phyloP scores from a whole-genome alignment of 2,329 filamentous ascomycete species.

The Aspergillus floridensis region DNA sequence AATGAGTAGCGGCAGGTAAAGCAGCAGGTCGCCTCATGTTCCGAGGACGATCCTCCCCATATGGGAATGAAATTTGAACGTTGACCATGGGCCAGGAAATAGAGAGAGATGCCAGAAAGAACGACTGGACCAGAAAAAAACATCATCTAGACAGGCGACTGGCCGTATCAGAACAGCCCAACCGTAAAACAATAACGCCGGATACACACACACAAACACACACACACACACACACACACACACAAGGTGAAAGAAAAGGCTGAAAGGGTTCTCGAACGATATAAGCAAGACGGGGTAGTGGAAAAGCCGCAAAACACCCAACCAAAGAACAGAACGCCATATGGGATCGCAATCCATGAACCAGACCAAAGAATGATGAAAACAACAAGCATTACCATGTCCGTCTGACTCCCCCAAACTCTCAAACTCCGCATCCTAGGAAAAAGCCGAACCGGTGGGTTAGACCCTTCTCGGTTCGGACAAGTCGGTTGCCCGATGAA shows the following conservation, averaged over 20 bases:
- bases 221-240: background rate
- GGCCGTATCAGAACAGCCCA: background rate
- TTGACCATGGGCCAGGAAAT: background rate
- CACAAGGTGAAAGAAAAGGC: background rate
- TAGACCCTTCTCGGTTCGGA: slow-evolving; percentile 4
- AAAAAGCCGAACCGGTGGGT: slow-evolving; percentile 9
- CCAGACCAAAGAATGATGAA: slow-evolving; percentile 4
- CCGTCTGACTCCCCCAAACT: slow-evolving; percentile 14
- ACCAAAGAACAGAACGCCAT: slow-evolving; percentile 2
- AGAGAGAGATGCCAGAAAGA: background rate
- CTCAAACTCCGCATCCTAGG: slow-evolving; percentile 19
- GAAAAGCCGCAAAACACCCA: background rate
- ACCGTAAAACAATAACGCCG: background rate
- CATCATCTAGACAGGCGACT: background rate
- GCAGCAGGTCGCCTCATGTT: background rate
- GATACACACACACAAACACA: background rate
- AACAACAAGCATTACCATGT: slow-evolving; percentile 13
- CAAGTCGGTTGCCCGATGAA: slow-evolving; percentile 14
- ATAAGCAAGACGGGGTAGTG: background rate
- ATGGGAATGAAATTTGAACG: background rate
- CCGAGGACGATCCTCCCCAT: background rate
- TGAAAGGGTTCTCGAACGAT: background rate
- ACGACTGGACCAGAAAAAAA: background rate
- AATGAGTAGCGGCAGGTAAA: background rate
- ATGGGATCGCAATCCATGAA: background rate